Evolutionary conservation across 331 rosid genomes (phyloP).

Genomic region (Saraca asoca): DNA sequence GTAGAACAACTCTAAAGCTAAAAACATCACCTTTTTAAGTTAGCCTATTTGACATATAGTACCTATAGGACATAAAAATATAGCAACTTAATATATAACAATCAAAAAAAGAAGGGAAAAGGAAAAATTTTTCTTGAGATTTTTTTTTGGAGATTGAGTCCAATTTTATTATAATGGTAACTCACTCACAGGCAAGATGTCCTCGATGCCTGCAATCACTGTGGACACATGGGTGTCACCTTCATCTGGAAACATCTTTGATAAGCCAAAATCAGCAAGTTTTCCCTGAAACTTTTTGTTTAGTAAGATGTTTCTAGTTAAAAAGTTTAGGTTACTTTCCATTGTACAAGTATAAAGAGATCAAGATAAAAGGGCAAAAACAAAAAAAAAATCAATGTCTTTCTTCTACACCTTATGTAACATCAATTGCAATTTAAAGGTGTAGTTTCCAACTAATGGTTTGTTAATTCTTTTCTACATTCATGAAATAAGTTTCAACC

Average conservation of each 20-base stretch:
- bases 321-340: too few species aligned
- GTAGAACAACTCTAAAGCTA: conserved; percentile 62
- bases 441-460: too few species aligned
- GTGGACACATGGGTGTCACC: conserved; percentile 27
- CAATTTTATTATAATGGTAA: neutral
- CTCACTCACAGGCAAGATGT: conserved; percentile 50
- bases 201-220: conserved; percentile 38
- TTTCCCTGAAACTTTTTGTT: conserved; percentile 44
- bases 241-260: conserved; percentile 28
- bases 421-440: too few species aligned
- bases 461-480: too few species aligned
- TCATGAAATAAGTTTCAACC: too few species aligned
- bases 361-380: too few species aligned
- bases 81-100: conserved; percentile 1
- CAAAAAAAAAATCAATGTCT: too few species aligned
- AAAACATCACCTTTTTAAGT: conserved; percentile 70
- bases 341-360: too few species aligned
- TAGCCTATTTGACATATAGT: conserved; percentile 37
- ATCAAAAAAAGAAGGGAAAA: neutral
- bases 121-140: neutral
- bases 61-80: too few species aligned
- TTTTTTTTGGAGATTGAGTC: too few species aligned
- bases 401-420: too few species aligned
- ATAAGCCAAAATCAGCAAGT: conserved; percentile 45
- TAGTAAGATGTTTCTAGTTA: conserved; percentile 62